These are phyloP conservation scores for Brassica nigra DNA, from an alignment of 345 rosid species.

Conservation along the genomic window DNA sequence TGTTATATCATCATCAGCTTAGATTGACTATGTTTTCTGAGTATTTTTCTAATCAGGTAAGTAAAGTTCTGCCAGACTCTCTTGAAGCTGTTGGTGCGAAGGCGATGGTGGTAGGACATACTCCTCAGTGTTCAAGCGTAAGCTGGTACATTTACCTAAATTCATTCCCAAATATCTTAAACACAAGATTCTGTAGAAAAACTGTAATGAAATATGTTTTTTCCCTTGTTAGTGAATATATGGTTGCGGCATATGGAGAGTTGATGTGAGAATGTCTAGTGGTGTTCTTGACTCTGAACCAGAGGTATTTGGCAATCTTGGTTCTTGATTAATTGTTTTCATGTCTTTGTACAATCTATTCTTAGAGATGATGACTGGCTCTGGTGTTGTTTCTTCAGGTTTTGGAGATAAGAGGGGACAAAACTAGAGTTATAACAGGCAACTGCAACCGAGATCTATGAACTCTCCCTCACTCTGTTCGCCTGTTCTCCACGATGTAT, in stretches of 20 bases:
- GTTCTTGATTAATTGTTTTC: neutral
- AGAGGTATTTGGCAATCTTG: constrained; percentile 54
- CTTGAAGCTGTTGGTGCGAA: constrained; percentile 64
- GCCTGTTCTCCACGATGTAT: too few species aligned
- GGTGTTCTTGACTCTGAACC: constrained; percentile 88
- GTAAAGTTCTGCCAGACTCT: too few species aligned
- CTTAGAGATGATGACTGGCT: neutral
- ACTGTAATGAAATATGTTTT: neutral
- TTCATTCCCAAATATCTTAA: neutral
- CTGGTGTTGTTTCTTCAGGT: constrained; percentile 51
- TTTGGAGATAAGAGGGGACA: constrained; percentile 66
- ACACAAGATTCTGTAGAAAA: neutral
- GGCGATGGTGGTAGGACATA: constrained; percentile 94
- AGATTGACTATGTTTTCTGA: too few species aligned
- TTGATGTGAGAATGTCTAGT: constrained; percentile 96
- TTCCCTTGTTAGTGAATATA: constrained; percentile 56
- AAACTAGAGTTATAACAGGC: constrained; percentile 70
- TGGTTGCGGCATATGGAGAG: constrained; percentile 54
- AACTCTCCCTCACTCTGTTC: too few species aligned
- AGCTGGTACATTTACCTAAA: constrained; percentile 56
- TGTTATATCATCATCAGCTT: too few species aligned
- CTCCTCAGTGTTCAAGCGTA: constrained; percentile 77
- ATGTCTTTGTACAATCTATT: neutral
- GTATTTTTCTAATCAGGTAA: too few species aligned
- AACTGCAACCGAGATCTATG: neutral